A percentile compares a stretch with the other conserved stretches of the same genome.
phyloP scores from a whole-genome alignment of 306 rosid genomes.

The Fragaria nilgerrensis region DNA sequence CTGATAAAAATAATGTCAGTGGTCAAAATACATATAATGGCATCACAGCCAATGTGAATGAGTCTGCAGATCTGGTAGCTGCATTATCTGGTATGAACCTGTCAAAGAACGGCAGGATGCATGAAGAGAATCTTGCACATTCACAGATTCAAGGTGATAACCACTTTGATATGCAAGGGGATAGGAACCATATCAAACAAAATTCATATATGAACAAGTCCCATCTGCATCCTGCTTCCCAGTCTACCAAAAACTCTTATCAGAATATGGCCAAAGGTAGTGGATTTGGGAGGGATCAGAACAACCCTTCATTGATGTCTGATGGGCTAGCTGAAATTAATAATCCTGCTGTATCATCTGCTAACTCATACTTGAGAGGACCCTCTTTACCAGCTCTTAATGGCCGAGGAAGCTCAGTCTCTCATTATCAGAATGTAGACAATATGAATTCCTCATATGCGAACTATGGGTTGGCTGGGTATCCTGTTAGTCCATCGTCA shows the following conservation, averaged over 20 bases:
- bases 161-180: conserved; percentile 66
- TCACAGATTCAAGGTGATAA: conserved; percentile 64
- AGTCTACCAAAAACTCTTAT: conserved; percentile 42
- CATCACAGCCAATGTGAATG: conserved; percentile 48
- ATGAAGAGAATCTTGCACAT: conserved; percentile 52
- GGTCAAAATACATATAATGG: conserved; percentile 54
- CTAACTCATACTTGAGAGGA: conserved; percentile 58
- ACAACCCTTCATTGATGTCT: conserved; percentile 34
- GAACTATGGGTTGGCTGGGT: conserved; percentile 66
- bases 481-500: conserved; percentile 61
- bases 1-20: conserved; percentile 54
- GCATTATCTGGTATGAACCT: conserved; percentile 76
- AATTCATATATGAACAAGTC: conserved; percentile 51
- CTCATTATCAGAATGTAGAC: conserved; percentile 66
- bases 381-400: conserved; percentile 47
- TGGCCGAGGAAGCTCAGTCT: conserved; percentile 49
- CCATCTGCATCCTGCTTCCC: conserved; percentile 38
- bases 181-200: conserved; percentile 56
- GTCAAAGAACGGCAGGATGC: conserved; percentile 51
- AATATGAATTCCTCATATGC: conserved; percentile 50
- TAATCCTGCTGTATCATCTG: conserved; percentile 45
- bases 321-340: conserved; percentile 53
- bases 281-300: conserved; percentile 48
- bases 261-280: conserved; percentile 42
- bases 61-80: conserved; percentile 67